phyloP scores from a whole-genome alignment of 2,329 filamentous ascomycete genomes.

The Ophiocordyceps camponoti-leonardi region DNA sequence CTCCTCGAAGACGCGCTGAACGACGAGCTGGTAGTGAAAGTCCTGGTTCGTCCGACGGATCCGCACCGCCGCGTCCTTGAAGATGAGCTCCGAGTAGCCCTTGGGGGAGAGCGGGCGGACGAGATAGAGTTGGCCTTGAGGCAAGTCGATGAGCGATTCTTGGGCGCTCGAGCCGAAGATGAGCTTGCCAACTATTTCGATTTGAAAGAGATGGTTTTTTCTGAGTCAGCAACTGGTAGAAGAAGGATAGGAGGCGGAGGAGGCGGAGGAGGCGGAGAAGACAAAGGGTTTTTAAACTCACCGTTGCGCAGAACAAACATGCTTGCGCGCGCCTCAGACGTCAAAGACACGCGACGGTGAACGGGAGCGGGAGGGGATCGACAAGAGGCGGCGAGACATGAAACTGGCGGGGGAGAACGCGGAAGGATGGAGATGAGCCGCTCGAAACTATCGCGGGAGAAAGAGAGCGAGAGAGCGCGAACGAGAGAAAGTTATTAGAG shows the following conservation, averaged over 20 bases:
- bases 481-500: too few species aligned
- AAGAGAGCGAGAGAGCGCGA: too few species aligned
- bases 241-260: background rate
- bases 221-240: background rate
- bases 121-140: slow-evolving; percentile 92
- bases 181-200: slow-evolving; percentile 69
- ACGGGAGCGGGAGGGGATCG: background rate
- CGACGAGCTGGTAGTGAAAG: slow-evolving; percentile 91
- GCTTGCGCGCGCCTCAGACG: slow-evolving; percentile 1
- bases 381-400: background rate
- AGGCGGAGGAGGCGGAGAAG: background rate
- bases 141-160: slow-evolving; percentile 84
- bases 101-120: slow-evolving; percentile 91
- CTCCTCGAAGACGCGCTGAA: slow-evolving; percentile 93
- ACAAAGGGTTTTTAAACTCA: slow-evolving; percentile 12
- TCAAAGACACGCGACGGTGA: background rate
- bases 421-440: too few species aligned
- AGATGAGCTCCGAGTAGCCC: slow-evolving; percentile 96
- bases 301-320: slow-evolving; percentile 29
- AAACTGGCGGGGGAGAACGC: background rate
- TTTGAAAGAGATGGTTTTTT: background rate
- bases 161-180: slow-evolving; percentile 78
- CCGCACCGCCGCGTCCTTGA: slow-evolving; percentile 86
- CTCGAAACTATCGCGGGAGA: background rate
- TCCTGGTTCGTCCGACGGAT: slow-evolving; percentile 89